Base-by-base conservation (phyloP, 1,284 basidiomycete genomes). In the Moesziomyces sp. region DNA sequence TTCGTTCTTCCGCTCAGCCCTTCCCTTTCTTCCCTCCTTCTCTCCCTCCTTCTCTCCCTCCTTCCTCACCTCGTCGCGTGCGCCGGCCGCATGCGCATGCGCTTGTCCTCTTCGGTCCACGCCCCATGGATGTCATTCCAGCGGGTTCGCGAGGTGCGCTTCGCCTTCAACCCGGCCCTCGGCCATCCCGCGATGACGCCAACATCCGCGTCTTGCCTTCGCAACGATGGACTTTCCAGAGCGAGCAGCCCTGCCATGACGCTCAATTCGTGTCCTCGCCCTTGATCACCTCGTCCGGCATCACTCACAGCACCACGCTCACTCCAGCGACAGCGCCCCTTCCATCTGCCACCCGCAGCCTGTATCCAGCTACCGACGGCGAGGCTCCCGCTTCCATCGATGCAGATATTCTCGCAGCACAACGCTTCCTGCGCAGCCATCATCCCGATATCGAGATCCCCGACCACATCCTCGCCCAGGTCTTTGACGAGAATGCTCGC, bases 91-190 rank as follows among this genome's bases (percentile, higher is more conserved):
- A 33, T 33, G 30, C 30, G 30, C 11, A 33, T 0, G 0, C 30
- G 3, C 30, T 33, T 13, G 30, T 13, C 30, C 13, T 33, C 30
- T 11, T 9, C 30, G 30, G 10, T 28, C 6, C 6, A 7, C 6
- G 6, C 30, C 4, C 30, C 42, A 68, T 68, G 65, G 55, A 62
- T 14, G 11, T 7, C 13, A 46, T 63, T 18, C 60, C 57, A 40
- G 38, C 54, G n/a, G 70, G 64, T 16, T 67, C 70, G 47, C 64
- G 70, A 43, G 64, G 70, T 28, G 60, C 60, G 50, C 43, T 55
- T 14, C 64, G 64, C 23, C 60, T 73, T 35, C 43, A 26, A 24
- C 40, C 67, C 13, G 23, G 48, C 35, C 57, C 59, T 43, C 49
- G 44, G 46, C 59, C 50, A 40, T 60, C 60, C 11, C 38, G 10